Percentiles rank a stretch among this genome's conserved stretches.
These are phyloP conservation scores for Penicillium sp. DNA, from an alignment of 2,329 filamentous ascomycete species.

Conservation along the genomic window DNA sequence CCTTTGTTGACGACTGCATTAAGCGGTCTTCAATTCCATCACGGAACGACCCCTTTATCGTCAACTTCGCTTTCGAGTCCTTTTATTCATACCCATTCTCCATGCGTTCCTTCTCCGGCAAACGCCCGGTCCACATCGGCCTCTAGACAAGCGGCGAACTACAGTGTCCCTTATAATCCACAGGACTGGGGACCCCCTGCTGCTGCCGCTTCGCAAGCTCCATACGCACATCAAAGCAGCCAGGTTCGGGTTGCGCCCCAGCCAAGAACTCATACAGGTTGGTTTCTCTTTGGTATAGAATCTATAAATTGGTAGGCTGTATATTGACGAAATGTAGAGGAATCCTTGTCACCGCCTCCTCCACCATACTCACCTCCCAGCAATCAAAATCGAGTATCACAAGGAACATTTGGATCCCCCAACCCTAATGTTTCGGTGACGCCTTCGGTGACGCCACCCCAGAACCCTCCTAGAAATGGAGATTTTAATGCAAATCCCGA, in stretches of 20 bases:
- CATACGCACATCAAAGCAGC: conserved; percentile 30
- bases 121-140: conserved; percentile 35
- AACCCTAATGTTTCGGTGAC: conserved; percentile 19
- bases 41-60: conserved; percentile 42
- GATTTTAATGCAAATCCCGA: conserved; percentile 22
- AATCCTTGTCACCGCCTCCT: conserved; percentile 35
- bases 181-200: conserved; percentile 50
- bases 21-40: conserved; percentile 39
- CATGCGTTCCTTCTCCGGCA: conserved; percentile 39
- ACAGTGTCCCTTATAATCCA: conserved; percentile 50
- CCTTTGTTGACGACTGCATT: conserved; percentile 45
- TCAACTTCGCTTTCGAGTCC: conserved; percentile 47
- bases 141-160: conserved; percentile 39
- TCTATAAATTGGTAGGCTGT: background rate
- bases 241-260: conserved; percentile 30
- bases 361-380: conserved; percentile 42
- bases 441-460: conserved; percentile 14
- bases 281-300: conserved; percentile 12
- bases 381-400: conserved; percentile 22
- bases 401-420: conserved; percentile 10
- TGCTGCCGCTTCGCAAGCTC: conserved; percentile 27
- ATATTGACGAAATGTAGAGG: conserved; percentile 23
- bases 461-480: conserved; percentile 15
- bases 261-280: conserved; percentile 34
- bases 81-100: conserved; percentile 42